phyloP scores from a whole-genome alignment of 129 eudicot genomes.

The Pulicaria dysenterica region DNA sequence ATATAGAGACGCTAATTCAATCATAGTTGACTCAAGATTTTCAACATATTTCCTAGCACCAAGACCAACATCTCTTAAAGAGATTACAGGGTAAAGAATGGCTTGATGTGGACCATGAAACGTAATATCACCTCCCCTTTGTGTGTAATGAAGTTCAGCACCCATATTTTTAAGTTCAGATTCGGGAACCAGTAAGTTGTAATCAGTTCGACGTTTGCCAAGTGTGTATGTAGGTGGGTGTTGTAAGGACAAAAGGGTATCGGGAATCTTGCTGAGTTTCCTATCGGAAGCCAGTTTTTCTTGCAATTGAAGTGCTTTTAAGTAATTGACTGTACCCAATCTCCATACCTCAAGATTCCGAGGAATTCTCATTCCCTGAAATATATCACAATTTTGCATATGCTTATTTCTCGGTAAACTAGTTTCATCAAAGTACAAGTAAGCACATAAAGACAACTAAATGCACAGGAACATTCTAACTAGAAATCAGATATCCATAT shows the following conservation, averaged over 20 bases:
- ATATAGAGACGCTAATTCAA: slow-evolving; percentile 72
- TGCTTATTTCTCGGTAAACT: slow-evolving; percentile 14
- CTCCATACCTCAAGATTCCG: slow-evolving; percentile 79
- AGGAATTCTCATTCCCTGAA: slow-evolving; percentile 59
- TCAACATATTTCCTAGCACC: slow-evolving; percentile 96
- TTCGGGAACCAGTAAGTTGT: slow-evolving; percentile 72
- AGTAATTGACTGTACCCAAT: slow-evolving; percentile 75
- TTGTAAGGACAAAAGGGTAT: slow-evolving; percentile 74
- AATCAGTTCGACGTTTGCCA: slow-evolving; percentile 83
- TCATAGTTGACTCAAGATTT: slow-evolving; percentile 87
- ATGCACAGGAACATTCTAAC: background rate
- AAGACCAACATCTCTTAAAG: slow-evolving; percentile 70
- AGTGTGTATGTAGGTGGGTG: slow-evolving; percentile 98
- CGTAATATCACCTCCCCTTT: slow-evolving; percentile 95
- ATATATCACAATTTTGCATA: background rate
- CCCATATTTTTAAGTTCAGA: slow-evolving; percentile 72
- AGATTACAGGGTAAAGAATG: slow-evolving; percentile 75
- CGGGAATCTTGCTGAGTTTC: slow-evolving; percentile 59
- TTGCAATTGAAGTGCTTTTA: slow-evolving; percentile 79
- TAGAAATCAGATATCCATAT: no score
- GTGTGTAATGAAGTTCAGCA: slow-evolving; percentile 87
- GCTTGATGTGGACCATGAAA: slow-evolving; percentile 94
- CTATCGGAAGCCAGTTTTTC: slow-evolving; percentile 75
- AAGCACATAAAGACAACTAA: slow-evolving; percentile 1
- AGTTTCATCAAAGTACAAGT: slow-evolving; percentile 13